Percentiles rank a stretch among this genome's conserved stretches.
phyloP scores from a whole-genome alignment of 768 basidiomycete species.

The Tricholoma matsutake region DNA sequence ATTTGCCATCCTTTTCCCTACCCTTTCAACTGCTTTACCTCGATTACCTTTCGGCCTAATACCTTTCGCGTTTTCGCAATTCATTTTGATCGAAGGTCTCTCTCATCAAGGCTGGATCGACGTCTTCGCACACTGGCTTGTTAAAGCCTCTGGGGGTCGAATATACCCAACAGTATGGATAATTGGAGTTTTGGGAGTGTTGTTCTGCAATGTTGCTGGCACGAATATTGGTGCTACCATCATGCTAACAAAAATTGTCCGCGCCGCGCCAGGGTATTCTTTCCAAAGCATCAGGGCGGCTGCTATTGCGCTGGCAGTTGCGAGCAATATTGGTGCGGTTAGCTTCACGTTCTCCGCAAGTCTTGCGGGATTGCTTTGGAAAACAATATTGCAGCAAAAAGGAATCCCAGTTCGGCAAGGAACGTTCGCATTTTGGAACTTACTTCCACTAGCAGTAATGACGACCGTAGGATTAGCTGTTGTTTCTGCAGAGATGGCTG shows the following conservation, averaged over 20 bases:
- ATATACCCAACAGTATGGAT: conserved; percentile 22
- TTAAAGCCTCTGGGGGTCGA: conserved; percentile 16
- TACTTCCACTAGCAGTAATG: conserved; percentile 60
- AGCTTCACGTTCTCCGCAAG: conserved; percentile 88
- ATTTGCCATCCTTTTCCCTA: conserved; percentile 57
- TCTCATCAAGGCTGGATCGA: conserved; percentile 87
- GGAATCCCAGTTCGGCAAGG: conserved; percentile 55
- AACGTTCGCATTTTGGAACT: conserved; percentile 75
- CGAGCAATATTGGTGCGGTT: conserved; percentile 92
- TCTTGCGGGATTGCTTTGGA: conserved; percentile 90
- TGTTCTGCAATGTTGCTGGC: conserved; percentile 22
- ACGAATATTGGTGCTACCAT: conserved; percentile 43
- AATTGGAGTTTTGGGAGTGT: conserved; percentile 21
- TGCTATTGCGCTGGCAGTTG: conserved; percentile 75
- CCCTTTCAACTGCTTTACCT: conserved; percentile 59
- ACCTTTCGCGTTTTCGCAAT: conserved; percentile 93
- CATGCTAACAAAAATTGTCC: conserved; percentile 79
- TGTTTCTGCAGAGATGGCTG: conserved; percentile 74
- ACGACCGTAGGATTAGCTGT: conserved; percentile 66
- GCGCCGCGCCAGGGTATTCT: conserved; percentile 42
- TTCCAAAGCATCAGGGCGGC: conserved; percentile 45
- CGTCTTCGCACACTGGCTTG: conserved; percentile 56
- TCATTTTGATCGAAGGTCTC: conserved; percentile 89
- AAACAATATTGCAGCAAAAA: conserved; percentile 69
- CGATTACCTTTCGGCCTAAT: conserved; percentile 80